Evolutionary conservation across 2,329 filamentous ascomycete species (phyloP), one percentile per base, ranked within the genome.

Genomic region (Xylariaceae sp.): DNA sequence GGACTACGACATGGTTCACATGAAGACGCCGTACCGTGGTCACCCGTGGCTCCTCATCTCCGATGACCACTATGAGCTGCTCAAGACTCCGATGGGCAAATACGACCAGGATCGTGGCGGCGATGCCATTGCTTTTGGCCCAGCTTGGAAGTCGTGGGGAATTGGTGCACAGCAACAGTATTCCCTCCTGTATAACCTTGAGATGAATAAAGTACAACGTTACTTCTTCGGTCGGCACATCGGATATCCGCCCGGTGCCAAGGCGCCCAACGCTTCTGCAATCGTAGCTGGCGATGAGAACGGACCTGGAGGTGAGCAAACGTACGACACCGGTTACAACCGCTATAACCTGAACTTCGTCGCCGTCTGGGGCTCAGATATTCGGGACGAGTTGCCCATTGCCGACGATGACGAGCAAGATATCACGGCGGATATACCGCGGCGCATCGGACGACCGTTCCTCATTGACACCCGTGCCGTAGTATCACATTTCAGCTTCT

Each of bases 281-380:
- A 21, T 54, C 12, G 48, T 60, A 20, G 7, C 21, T 0, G 40
- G 40, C 18, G 40, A 56, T n/a, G 41, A 44, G 12, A 52, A 52
- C 2, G 40, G 55, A 1, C 50, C 65, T 16, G 67, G 68, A 20
- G 68, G 64, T 43, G 67, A 71, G 61, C 69, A 71, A 58, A 70
- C 70, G 29, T 81, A 79, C 71, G 76, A 80, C 52, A 80, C 81
- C 44, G 75, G 79, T 16, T 79, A 77, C 23, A 72, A 74, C 49
- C 74, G 80, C 20, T 76, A 83, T 64, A 82, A 79, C 46, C 77
- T 81, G 26, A 81, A 83, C 61, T 81, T 86, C 59, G 72, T 80
- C 42, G 80, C 78, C 43, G 75, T 85, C 48, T 76, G 79, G 72
- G 80, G 80, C n/a, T 71, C 71, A 26, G 81, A 84, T 61, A 77